Conservation (phyloP, 371 early-diverging fungal genomes). For the Rhizopus arrhizus region DNA sequence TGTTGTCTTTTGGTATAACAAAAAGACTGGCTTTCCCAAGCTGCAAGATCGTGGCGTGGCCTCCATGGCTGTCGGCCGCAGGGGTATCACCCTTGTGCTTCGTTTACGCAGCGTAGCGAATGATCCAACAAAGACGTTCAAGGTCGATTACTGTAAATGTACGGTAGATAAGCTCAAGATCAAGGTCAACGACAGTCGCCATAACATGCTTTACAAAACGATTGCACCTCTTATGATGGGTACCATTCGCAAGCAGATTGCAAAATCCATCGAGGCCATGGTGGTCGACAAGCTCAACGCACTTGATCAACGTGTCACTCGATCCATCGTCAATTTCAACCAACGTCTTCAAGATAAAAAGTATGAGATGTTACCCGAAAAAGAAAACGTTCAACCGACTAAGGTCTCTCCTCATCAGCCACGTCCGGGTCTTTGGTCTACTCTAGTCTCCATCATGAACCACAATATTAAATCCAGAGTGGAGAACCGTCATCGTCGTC, state of each 20-base stretch:
- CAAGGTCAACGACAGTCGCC: slow-evolving; percentile 50
- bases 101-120: slow-evolving; percentile 39
- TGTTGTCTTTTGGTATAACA: slow-evolving; percentile 62
- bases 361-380: slow-evolving; percentile 22
- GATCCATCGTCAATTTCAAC: slow-evolving; percentile 26
- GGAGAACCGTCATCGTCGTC: slow-evolving; percentile 6
- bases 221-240: slow-evolving; percentile 53
- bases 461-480: slow-evolving; percentile 28
- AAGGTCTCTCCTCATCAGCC: slow-evolving; percentile 16
- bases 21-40: slow-evolving; percentile 61
- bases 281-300: slow-evolving; percentile 36
- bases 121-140: slow-evolving; percentile 35
- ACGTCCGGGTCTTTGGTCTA: slow-evolving; percentile 27
- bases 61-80: slow-evolving; percentile 46
- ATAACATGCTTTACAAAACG: slow-evolving; percentile 51
- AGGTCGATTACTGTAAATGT: slow-evolving; percentile 40
- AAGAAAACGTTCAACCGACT: neutral
- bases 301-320: slow-evolving; percentile 41
- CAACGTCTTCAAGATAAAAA: slow-evolving; percentile 27
- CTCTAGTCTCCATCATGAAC: slow-evolving; percentile 29
- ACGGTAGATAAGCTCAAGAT: slow-evolving; percentile 58
- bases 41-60: slow-evolving; percentile 65
- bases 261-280: slow-evolving; percentile 48
- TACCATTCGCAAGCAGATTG: slow-evolving; percentile 55
- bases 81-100: slow-evolving; percentile 54